Base-by-base conservation (phyloP, 257 asterid genomes). In the Solanum pennellii region DNA sequence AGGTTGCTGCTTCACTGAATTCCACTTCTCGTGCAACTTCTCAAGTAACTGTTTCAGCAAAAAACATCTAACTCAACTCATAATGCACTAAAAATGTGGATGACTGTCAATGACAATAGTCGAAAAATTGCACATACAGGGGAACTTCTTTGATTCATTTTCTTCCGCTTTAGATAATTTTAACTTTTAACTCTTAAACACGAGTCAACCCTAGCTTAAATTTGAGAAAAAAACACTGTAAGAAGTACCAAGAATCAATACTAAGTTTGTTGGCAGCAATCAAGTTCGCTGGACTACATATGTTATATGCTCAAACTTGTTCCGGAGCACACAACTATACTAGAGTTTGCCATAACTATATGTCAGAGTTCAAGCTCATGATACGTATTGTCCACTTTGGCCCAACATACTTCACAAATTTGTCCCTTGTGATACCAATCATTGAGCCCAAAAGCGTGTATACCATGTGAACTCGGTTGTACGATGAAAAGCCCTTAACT, bases 1-100 rank as follows among this genome's bases (percentile, higher is more conserved):
- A 9, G 96, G 95, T 91, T 92, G 94, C 37, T 74, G 90, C 91
- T 94, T 94, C 77, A 92, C 95, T 18, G 86, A 85, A 29, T 49
- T 87, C 98, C 97, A 95, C 69, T 94, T 94, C 60, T 94, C 93
- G 89, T 94, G 97, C 90, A 95, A 90, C 90, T 92, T 94, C 5
- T 91, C 92, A 29, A 94, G 91, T 93, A 95, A 93, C 99, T 96
- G 88, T 59, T 42, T 12, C 82, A 88, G 59, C n/a, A 60, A 83
- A 83, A 56, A 83, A 39, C 41, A 86, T 16, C 44, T 0, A 10
- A 47, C 27, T 27, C 33, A 14, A 45, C 4, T 80, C 44, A 29
- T 0, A 7, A 29, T 29, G 42, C 85, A 80, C 44, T 3, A 47
- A 45, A 49, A 47, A 80, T 29, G 66, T 47, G 66, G 65, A 25